A percentile compares a stretch with the other conserved stretches of the same genome.
Evolutionary conservation across 139 green algal species (phyloP).

Genomic region (Astrephomene gubernaculifera): DNA sequence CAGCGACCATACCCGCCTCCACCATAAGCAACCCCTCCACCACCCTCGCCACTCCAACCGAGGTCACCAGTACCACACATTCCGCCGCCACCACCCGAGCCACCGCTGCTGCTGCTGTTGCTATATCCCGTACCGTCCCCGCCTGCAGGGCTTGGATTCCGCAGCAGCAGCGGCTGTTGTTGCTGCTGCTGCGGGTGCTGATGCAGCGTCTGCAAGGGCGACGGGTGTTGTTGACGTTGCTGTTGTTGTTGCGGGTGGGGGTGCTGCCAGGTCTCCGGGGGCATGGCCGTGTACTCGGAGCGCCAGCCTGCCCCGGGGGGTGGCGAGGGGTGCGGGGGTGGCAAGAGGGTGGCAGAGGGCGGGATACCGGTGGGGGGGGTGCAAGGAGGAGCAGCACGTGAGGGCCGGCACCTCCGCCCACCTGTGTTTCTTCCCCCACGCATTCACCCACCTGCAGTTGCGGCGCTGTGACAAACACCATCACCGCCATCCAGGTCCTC

Average conservation of each 20-base stretch:
- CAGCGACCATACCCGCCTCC: too few species aligned
- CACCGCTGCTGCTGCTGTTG: too few species aligned
- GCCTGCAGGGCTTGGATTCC: too few species aligned
- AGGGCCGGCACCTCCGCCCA: background rate
- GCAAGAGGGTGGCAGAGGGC: background rate
- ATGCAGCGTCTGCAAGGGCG: background rate
- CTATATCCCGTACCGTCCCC: too few species aligned
- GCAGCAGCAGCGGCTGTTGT: too few species aligned
- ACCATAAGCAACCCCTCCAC: too few species aligned
- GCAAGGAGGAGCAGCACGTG: background rate
- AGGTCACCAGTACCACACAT: too few species aligned
- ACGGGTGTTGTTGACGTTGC: background rate
- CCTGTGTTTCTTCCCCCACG: too few species aligned
- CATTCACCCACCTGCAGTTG: too few species aligned
- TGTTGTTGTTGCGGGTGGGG: too few species aligned
- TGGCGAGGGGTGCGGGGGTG: background rate
- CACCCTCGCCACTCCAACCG: too few species aligned
- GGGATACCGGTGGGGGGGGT: background rate
- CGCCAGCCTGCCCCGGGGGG: constrained; percentile 14
- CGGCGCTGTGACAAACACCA: background rate
- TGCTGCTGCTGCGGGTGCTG: background rate
- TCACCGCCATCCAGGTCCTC: background rate
- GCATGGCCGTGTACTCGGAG: constrained; percentile 36
- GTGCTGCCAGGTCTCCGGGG: constrained; percentile 30
- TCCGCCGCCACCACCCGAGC: too few species aligned